Conservation (phyloP, 768 basidiomycete species). For the Tulasnella sp. region DNA sequence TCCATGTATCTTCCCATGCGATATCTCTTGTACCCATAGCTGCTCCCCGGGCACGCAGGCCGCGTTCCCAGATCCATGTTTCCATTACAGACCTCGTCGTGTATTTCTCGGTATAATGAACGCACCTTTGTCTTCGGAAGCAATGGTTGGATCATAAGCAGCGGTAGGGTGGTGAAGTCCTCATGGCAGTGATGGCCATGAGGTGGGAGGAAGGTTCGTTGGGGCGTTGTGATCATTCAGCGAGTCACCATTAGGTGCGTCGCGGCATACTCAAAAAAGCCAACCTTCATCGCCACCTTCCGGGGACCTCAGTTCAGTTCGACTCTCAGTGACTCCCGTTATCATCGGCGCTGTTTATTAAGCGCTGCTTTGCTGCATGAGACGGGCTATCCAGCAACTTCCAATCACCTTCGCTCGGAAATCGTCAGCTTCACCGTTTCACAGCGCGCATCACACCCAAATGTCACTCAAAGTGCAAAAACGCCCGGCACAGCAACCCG, state of each 20-base stretch:
- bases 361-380: not conserved
- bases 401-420: not conserved
- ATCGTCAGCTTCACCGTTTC: not conserved
- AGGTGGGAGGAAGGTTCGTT: not conserved
- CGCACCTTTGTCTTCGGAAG: not conserved
- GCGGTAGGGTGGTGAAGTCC: not conserved
- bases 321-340: not conserved
- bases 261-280: not conserved
- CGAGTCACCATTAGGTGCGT: not conserved
- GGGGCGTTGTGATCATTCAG: not conserved
- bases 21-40: not conserved
- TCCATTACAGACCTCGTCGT: not conserved
- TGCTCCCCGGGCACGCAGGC: not conserved
- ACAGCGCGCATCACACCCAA: not conserved
- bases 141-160: not conserved
- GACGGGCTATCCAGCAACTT: not conserved
- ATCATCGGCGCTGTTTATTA: not conserved
- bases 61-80: not conserved
- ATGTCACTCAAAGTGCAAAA: slow-evolving; percentile 9
- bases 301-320: not conserved
- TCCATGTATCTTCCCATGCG: slow-evolving; percentile 1
- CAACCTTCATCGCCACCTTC: not conserved
- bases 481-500: not conserved
- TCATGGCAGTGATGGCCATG: not conserved
- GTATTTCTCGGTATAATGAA: not conserved